Conservation (phyloP, 768 basidiomycete genomes). For the Hemileccinum impolitum region DNA sequence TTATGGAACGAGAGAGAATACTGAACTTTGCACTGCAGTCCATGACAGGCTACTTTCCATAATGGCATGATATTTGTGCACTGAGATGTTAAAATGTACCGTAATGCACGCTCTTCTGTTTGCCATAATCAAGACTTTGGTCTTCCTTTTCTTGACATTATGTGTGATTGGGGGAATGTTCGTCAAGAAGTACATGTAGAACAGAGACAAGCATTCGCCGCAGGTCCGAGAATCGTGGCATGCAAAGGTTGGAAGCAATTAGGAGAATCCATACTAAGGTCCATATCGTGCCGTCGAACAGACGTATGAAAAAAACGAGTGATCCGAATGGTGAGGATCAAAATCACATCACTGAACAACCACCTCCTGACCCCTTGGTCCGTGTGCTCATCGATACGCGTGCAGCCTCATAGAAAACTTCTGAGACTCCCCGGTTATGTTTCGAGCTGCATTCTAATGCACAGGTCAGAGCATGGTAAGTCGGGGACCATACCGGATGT, state of each 20-base stretch:
- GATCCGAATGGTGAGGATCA: background rate
- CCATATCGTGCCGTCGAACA: conserved; percentile 9
- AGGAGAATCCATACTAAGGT: conserved; percentile 20
- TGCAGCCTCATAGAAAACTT: conserved; percentile 91
- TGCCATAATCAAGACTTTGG: conserved; percentile 25
- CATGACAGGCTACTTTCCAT: conserved; percentile 60
- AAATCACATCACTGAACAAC: conserved; percentile 61
- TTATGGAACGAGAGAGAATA: background rate
- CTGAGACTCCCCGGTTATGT: conserved; percentile 90
- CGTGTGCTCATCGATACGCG: conserved; percentile 77
- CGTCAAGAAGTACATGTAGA: conserved; percentile 14
- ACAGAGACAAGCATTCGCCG: background rate
- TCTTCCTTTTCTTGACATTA: conserved; percentile 1
- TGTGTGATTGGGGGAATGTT: background rate
- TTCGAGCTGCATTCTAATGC: conserved; percentile 91
- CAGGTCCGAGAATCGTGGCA: background rate
- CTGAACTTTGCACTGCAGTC: conserved; percentile 33
- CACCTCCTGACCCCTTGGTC: conserved; percentile 56
- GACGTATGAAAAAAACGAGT: background rate
- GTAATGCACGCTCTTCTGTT: conserved; percentile 22
- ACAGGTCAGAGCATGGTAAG: background rate
- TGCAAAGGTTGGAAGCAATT: conserved; percentile 15
- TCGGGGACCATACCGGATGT: too few species aligned
- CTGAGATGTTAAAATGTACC: conserved; percentile 17
- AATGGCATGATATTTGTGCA: conserved; percentile 1